A percentile compares a stretch with the other conserved stretches of the same genome.
phyloP scores from a whole-genome alignment of 164 flowering plant genomes.

The Vitis cinerea region DNA sequence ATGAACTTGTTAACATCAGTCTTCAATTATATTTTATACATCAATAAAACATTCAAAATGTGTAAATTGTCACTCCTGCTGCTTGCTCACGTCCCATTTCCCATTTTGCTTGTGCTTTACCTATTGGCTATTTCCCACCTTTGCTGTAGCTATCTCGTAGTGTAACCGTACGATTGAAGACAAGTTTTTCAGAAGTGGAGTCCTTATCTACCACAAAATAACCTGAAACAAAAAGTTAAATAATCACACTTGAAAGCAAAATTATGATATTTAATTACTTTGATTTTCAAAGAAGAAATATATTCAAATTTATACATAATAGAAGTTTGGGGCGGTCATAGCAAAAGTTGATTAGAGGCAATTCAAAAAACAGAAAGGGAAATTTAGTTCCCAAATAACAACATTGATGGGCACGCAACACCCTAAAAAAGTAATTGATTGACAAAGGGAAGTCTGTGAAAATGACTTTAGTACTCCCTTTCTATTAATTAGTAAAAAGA shows the following conservation, averaged over 20 bases:
- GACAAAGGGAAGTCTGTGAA: no score
- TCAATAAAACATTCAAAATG: neutral
- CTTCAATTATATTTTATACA: neutral
- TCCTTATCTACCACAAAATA: conserved; percentile 81
- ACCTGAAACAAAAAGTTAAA: conserved; percentile 41
- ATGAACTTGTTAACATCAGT: neutral
- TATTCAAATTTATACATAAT: no score
- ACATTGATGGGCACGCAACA: no score
- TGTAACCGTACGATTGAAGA: conserved; percentile 84
- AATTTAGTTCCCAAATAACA: no score
- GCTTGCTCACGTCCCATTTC: neutral
- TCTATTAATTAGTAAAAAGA: no score
- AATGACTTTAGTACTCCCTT: no score
- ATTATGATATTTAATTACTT: no score
- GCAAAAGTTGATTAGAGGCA: no score
- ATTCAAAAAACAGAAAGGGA: no score
- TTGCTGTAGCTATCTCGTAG: conserved; percentile 73
- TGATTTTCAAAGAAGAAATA: no score
- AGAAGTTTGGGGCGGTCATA: no score
- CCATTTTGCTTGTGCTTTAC: neutral
- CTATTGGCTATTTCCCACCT: conserved; percentile 43
- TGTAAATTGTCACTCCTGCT: neutral
- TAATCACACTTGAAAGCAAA: neutral
- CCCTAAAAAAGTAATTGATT: no score
- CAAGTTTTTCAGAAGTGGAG: conserved; percentile 68